Conservation (phyloP, 352 stramenopile species). For the Albugo laibachii region DNA sequence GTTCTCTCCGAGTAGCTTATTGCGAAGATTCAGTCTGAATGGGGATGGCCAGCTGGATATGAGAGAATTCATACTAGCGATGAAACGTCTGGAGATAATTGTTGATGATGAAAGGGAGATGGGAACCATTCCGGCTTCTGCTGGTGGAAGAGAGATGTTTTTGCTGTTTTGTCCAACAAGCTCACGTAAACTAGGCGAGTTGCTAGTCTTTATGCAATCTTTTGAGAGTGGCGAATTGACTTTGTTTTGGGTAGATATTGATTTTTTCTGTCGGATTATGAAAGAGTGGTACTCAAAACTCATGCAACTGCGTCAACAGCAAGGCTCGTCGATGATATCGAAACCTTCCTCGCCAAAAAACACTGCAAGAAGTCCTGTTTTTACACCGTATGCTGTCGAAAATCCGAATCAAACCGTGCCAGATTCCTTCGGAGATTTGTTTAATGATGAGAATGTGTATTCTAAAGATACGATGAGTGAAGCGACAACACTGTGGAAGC, state of each 20-base stretch:
- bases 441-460: not conserved
- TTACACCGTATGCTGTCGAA: too few species aligned
- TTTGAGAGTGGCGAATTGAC: not conserved
- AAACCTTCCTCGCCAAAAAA: too few species aligned
- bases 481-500: constrained; percentile 30
- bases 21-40: constrained; percentile 57
- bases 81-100: constrained; percentile 49
- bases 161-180: constrained; percentile 43
- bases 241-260: constrained; percentile 22
- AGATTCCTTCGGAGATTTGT: too few species aligned
- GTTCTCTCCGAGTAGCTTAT: constrained; percentile 45
- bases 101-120: constrained; percentile 1
- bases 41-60: constrained; percentile 51
- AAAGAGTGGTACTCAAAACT: constrained; percentile 49
- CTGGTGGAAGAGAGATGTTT: constrained; percentile 25
- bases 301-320: constrained; percentile 22
- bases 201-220: not conserved
- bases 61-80: constrained; percentile 47
- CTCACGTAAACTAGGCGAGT: constrained; percentile 33
- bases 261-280: constrained; percentile 67
- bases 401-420: too few species aligned
- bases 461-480: constrained; percentile 8
- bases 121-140: not conserved
- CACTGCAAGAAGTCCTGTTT: too few species aligned
- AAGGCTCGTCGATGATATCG: not conserved